These are phyloP conservation scores for Parmelia sp. DNA, from an alignment of 495 filamentous ascomycete genomes.

Conservation along the genomic window DNA sequence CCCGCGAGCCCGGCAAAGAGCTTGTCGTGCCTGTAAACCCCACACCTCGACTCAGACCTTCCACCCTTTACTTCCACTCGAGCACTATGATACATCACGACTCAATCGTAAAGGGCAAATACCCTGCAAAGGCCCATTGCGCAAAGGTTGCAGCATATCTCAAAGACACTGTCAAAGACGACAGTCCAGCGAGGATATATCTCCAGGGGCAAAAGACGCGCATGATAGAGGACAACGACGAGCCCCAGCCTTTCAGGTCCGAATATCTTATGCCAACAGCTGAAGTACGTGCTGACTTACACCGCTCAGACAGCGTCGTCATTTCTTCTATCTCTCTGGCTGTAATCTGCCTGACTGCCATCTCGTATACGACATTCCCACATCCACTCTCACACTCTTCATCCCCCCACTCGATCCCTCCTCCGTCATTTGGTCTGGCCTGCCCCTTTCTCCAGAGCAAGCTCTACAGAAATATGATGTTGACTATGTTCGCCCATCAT, in stretches of 20 bases:
- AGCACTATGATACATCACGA: conserved; percentile 13
- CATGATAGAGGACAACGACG: conserved; percentile 77
- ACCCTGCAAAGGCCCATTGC: conserved; percentile 90
- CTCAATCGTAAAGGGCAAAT: conserved; percentile 60
- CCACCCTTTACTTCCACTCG: background rate
- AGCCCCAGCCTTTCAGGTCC: conserved; percentile 61
- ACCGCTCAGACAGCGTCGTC: conserved; percentile 66
- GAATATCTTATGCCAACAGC: background rate
- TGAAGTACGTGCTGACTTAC: conserved; percentile 7
- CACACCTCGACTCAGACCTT: background rate
- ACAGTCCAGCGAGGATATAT: conserved; percentile 59
- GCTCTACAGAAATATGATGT: conserved; percentile 74
- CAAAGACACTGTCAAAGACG: conserved; percentile 50
- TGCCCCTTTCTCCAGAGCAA: conserved; percentile 71
- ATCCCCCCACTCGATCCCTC: conserved; percentile 86
- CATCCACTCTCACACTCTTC: conserved; percentile 73
- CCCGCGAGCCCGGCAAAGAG: background rate
- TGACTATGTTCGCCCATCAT: conserved; percentile 63
- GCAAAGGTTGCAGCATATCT: conserved; percentile 75
- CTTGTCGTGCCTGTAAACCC: background rate
- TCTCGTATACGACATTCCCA: conserved; percentile 70
- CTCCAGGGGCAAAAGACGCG: conserved; percentile 77
- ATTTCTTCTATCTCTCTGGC: conserved; percentile 93
- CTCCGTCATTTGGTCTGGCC: conserved; percentile 90
- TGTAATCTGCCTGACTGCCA: conserved; percentile 76